Evolutionary conservation across 192 early-diverging fungal species (phyloP).

Genomic region (Linnemannia elongata): DNA sequence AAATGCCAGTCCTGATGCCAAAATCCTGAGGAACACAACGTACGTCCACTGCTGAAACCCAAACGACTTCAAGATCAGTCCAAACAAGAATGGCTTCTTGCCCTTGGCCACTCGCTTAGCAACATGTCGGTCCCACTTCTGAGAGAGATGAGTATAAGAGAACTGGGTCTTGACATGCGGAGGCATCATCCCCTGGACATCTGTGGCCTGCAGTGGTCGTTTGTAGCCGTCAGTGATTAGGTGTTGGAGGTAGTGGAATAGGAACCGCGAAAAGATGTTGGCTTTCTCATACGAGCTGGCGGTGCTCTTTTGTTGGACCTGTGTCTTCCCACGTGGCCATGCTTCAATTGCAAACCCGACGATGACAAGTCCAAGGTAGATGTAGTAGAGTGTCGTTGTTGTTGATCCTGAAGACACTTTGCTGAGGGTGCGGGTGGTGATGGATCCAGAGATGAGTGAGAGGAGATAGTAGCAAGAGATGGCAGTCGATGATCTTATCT

Average conservation of each 20-base stretch:
- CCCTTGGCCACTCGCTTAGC: slow-evolving; percentile 16
- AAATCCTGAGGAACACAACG: neutral
- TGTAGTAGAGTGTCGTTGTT: slow-evolving; percentile 8
- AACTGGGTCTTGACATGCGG: slow-evolving; percentile 1
- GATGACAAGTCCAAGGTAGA: slow-evolving; percentile 2
- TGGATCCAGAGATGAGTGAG: neutral
- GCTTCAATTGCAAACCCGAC: slow-evolving; percentile 20
- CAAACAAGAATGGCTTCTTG: slow-evolving; percentile 14
- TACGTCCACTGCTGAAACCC: slow-evolving; percentile 17
- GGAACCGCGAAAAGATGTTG: slow-evolving; percentile 35
- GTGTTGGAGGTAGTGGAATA: slow-evolving; percentile 27
- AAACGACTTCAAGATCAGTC: neutral
- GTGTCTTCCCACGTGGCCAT: slow-evolving; percentile 26
- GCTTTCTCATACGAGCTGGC: slow-evolving; percentile 32
- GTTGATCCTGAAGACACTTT: neutral
- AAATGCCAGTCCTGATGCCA: slow-evolving; percentile 14
- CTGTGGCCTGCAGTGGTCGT: slow-evolving; percentile 10
- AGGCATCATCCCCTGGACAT: slow-evolving; percentile 34
- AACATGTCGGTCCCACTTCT: slow-evolving; percentile 25
- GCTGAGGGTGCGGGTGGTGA: slow-evolving; percentile 18
- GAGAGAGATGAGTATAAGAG: neutral
- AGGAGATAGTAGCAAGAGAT: slow-evolving; percentile 22
- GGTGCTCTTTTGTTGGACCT: slow-evolving; percentile 13
- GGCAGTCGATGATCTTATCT: slow-evolving; percentile 26
- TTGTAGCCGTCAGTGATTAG: slow-evolving; percentile 36